Evolutionary conservation across 768 basidiomycete species (phyloP), one percentile per base, ranked within the genome.

Genomic region (Thelephora aurantiotincta): DNA sequence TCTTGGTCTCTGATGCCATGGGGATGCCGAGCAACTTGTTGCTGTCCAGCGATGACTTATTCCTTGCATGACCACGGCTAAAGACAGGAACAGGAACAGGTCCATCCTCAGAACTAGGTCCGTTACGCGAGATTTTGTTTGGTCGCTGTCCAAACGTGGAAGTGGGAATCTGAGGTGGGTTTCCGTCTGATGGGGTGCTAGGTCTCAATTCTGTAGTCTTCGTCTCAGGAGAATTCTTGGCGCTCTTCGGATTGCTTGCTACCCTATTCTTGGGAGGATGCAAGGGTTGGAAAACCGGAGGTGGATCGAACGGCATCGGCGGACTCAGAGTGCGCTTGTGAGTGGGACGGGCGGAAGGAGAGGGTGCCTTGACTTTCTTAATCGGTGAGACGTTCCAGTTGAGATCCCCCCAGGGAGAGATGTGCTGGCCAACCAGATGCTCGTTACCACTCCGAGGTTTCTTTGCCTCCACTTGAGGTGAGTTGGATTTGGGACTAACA

Each of bases 361-460:
- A 47, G 1, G 59, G 53, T 9, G 64, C 57, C 54, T 68, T 19
- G 53, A 62, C 13, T 51, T 49, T 49, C 54, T 62, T 71, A 44
- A 63, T 60, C 11, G 68, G 69, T 1, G 70, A 68, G 2, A 67
- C 63, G 5, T 64, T 51, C 52, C 59, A 57, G 35, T 69, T 64
- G 5, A 79, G 60, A 6, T 66, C 65, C 0, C 73, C 64, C 80
- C 79, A 83, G 0, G 81, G 80, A 0, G 73, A 70, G 44, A 84
- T 84, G 48, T 72, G 77, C 57, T 74, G 71, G 0, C 74, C 76
- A 35, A 65, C 54, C 33, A 57, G 52, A 14, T 41, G 14, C 23
- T 18, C 33, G 49, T 43, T 2, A 42, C 48, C 12, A 41, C 54
- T 50, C 7, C 46, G 20, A 0, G 48, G 35, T 34, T 50, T 50